Evolutionary conservation across 345 rosid genomes (phyloP).

Genomic region (Arabis alpina): DNA sequence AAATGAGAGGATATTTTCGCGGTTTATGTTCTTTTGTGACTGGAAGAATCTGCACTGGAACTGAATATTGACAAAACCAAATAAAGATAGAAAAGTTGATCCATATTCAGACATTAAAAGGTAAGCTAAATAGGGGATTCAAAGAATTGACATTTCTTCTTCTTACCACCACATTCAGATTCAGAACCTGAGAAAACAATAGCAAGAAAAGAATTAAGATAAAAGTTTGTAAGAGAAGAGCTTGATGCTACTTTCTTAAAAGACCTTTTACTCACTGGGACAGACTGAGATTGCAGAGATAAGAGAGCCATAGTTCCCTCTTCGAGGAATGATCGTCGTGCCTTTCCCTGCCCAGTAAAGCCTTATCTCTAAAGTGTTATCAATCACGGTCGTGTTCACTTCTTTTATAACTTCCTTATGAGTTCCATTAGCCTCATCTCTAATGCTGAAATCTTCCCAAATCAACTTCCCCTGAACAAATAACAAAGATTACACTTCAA

Average conservation of each 20-base stretch:
- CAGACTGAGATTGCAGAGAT: constrained; percentile 67
- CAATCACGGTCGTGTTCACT: constrained; percentile 45
- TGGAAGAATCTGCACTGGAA: constrained; percentile 21
- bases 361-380: constrained; percentile 57
- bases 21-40: constrained; percentile 14
- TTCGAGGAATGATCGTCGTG: constrained; percentile 52
- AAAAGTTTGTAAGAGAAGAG: not conserved
- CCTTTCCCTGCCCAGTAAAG: constrained; percentile 75
- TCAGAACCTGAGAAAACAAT: constrained; percentile 37
- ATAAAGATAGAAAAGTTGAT: not conserved
- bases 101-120: too few relatives aligned
- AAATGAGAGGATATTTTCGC: constrained; percentile 22
- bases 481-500: not conserved
- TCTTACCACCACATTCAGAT: constrained; percentile 45
- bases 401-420: constrained; percentile 41
- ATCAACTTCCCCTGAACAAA: constrained; percentile 48
- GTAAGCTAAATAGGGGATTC: too few relatives aligned
- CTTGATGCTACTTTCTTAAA: not conserved
- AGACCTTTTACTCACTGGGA: constrained; percentile 38
- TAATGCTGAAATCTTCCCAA: constrained; percentile 58
- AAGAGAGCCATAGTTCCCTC: constrained; percentile 66
- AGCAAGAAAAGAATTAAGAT: constrained; percentile 12
- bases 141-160: not conserved
- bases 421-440: constrained; percentile 52
- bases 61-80: constrained; percentile 6